phyloP scores from a whole-genome alignment of 2,329 filamentous ascomycete genomes.

The Claviceps citrina region DNA sequence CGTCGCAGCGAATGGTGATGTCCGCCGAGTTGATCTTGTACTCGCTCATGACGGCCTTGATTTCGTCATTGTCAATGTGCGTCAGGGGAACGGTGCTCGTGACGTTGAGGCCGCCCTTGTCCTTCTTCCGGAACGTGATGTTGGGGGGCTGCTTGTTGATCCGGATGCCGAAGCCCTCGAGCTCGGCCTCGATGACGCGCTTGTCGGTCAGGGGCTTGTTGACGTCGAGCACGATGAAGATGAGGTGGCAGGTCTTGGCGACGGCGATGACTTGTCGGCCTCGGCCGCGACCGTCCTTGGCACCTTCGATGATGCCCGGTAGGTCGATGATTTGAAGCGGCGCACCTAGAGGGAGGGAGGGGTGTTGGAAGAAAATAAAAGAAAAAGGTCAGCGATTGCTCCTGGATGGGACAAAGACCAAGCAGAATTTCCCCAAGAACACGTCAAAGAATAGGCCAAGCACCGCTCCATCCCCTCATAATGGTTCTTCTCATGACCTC shows the following conservation, averaged over 20 bases:
- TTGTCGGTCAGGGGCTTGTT: conserved; percentile 98
- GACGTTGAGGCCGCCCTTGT: conserved; percentile 91
- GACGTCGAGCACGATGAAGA: conserved; percentile 96
- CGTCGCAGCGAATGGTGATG: conserved; percentile 94
- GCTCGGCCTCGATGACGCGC: conserved; percentile 80
- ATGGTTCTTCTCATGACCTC: no score
- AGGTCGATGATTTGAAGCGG: conserved; percentile 97
- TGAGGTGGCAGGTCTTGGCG: conserved; percentile 95
- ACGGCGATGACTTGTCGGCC: conserved; percentile 97
- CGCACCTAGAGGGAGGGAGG: conserved; percentile 40
- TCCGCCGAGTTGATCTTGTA: conserved; percentile 95
- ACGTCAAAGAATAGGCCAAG: no score
- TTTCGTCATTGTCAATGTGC: conserved; percentile 90
- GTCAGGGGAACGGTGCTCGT: conserved; percentile 85
- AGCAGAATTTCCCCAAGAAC: no score
- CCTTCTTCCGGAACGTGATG: conserved; percentile 99
- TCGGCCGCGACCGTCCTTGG: conserved; percentile 94
- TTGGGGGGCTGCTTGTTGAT: conserved; percentile 97
- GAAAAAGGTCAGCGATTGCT: no score
- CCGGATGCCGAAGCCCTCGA: conserved; percentile 93
- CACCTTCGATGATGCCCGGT: conserved; percentile 95
- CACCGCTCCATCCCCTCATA: no score
- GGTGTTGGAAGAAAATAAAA: neutral
- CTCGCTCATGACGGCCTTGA: conserved; percentile 94
- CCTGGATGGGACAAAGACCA: no score